These are phyloP conservation scores for Trypethelium eluteriae DNA, from an alignment of 495 filamentous ascomycete genomes.

Conservation along the genomic window DNA sequence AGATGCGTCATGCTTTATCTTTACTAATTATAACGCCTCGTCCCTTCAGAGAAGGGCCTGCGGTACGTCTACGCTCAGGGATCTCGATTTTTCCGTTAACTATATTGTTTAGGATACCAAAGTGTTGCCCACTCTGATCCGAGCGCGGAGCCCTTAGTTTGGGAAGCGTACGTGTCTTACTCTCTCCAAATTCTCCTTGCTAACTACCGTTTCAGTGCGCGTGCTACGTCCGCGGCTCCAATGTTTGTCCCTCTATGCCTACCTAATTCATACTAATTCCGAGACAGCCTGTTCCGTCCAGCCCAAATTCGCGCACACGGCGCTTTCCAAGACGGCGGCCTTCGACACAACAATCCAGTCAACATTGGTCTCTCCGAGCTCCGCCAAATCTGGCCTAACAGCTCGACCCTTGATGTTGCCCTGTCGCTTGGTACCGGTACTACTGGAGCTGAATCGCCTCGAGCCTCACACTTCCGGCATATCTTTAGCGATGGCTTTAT, in stretches of 20 bases:
- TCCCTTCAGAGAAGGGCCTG: background rate
- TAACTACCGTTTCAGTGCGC: constrained; percentile 19
- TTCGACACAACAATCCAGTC: constrained; percentile 34
- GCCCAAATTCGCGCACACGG: constrained; percentile 13
- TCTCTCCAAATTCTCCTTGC: background rate
- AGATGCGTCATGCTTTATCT: constrained; percentile 24
- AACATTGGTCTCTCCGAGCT: constrained; percentile 33
- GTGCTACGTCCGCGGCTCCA: constrained; percentile 31
- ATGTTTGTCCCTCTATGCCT: constrained; percentile 21
- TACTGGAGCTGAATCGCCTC: background rate
- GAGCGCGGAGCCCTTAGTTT: constrained; percentile 21
- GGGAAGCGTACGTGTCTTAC: constrained; percentile 25
- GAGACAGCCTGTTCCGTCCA: constrained; percentile 10
- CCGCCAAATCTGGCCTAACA: constrained; percentile 22
- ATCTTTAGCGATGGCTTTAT: constrained; percentile 14
- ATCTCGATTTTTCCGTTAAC: background rate
- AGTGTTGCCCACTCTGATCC: constrained; percentile 18
- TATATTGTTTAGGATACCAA: constrained; percentile 18
- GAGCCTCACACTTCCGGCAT: constrained; percentile 12
- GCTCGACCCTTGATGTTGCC: background rate
- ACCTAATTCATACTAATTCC: too few relatives aligned
- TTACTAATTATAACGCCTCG: constrained; percentile 33
- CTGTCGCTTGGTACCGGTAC: constrained; percentile 6
- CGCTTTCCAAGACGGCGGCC: constrained; percentile 34
- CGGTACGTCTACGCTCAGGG: background rate